Conservation (phyloP, 306 rosid genomes). For the Lotus japonicus region DNA sequence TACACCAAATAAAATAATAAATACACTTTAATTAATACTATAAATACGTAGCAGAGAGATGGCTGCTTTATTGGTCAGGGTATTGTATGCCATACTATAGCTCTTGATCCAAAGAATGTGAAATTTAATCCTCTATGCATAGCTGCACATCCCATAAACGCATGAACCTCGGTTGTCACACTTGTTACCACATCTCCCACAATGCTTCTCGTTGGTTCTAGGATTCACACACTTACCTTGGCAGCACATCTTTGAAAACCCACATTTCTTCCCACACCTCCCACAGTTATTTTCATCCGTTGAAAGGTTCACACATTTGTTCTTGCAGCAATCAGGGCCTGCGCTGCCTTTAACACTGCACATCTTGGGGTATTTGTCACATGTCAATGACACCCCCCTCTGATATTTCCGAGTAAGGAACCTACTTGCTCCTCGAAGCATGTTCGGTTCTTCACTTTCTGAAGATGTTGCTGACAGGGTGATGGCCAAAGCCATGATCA, state of each 20-base stretch:
- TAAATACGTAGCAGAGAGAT: no score
- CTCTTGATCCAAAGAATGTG: background rate
- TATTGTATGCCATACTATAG: background rate
- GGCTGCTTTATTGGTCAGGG: no score
- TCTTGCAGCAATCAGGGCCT: constrained; percentile 42
- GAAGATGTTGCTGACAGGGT: constrained; percentile 19
- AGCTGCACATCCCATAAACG: constrained; percentile 61
- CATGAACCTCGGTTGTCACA: constrained; percentile 37
- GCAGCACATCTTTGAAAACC: constrained; percentile 46
- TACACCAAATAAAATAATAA: no score
- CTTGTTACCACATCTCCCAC: constrained; percentile 59
- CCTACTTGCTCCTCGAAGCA: constrained; percentile 27
- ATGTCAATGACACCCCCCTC: constrained; percentile 13
- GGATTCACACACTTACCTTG: constrained; percentile 63
- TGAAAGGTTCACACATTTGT: constrained; percentile 41
- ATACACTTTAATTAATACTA: no score
- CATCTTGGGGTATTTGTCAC: constrained; percentile 42
- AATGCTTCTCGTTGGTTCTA: constrained; percentile 35
- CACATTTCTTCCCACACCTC: constrained; percentile 60
- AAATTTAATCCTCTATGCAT: constrained; percentile 27
- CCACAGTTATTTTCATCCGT: constrained; percentile 50
- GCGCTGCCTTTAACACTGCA: constrained; percentile 34
- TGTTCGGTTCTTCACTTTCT: background rate
- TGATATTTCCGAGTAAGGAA: constrained; percentile 22
- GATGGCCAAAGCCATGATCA: constrained; percentile 37